These are phyloP conservation scores for Hirsutella minnesotensis DNA, from an alignment of 2,329 filamentous ascomycete genomes.

Conservation along the genomic window DNA sequence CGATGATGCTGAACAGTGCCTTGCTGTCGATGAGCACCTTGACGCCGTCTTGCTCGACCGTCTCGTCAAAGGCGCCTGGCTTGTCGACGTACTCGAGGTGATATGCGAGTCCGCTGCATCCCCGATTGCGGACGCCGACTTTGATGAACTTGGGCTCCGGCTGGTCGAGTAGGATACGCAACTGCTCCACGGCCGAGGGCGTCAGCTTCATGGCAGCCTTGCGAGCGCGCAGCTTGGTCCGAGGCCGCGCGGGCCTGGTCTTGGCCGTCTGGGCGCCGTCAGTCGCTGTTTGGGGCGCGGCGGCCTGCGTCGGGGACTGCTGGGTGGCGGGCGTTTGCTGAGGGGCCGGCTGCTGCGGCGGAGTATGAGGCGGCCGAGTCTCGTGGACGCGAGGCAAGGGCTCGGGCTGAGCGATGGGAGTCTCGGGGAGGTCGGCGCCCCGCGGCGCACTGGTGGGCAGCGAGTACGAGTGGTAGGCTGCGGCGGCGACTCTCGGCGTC, in stretches of 20 bases:
- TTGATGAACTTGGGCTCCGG: conserved; percentile 89
- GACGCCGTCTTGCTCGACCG: conserved; percentile 90
- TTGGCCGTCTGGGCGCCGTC: conserved; percentile 49
- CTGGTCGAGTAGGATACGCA: conserved; percentile 65
- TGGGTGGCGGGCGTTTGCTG: conserved; percentile 3
- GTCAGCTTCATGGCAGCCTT: conserved; percentile 90
- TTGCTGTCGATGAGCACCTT: conserved; percentile 95
- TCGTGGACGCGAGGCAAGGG: conserved; percentile 38
- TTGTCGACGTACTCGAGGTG: conserved; percentile 93
- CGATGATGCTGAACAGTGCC: conserved; percentile 94
- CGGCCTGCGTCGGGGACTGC: conserved; percentile 5
- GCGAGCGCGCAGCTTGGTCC: conserved; percentile 42
- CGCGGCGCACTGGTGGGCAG: conserved; percentile 31
- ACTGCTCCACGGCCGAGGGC: conserved; percentile 64
- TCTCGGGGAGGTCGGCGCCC: conserved; percentile 31
- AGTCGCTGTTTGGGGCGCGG: conserved; percentile 28
- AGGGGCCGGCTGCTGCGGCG: conserved; percentile 11
- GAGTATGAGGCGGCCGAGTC: conserved; percentile 30
- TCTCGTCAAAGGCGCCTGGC: conserved; percentile 77
- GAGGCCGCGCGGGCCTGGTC: conserved; percentile 34
- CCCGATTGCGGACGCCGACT: conserved; percentile 85
- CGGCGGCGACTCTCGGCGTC: conserved; percentile 16
- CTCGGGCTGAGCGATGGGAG: conserved; percentile 33
- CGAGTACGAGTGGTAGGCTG: conserved; percentile 40
- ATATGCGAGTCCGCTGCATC: conserved; percentile 88